Evolutionary conservation across 2,329 filamentous ascomycete genomes (phyloP), one percentile per base, ranked within the genome.

Genomic region (Chaetomiaceae sp.): DNA sequence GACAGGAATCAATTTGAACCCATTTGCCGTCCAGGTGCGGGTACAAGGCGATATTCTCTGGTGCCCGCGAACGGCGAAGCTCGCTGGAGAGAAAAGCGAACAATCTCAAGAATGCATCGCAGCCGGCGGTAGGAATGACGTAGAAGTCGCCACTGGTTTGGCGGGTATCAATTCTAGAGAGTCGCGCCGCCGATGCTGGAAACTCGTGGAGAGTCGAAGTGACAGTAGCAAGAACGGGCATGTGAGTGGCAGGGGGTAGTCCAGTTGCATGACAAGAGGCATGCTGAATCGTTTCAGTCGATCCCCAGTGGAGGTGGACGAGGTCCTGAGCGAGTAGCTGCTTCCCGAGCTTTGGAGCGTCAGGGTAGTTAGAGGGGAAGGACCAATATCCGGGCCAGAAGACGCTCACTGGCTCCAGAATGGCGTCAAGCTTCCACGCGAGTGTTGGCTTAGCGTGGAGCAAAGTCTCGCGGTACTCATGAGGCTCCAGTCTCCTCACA

Each of bases 401-500:
- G 20, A 48, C 51, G 11, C 21, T 23, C 44, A 54, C 32, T 3
- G 25, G 5, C 13, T 16, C 36, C 23, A 25, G 16, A 1, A 4
- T 14, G 16, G 40, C 11, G 11, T 44, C 33, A 2, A 51, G 3
- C 3, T 40, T 16, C 54, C 50, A 53, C 20, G 29, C 5, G 5
- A 32, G 23, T 8, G 32, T 11, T 6, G 47, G 20, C 13, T 14
- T 27, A 16, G 51, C 55, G n/a, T 46, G 48, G 21, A 57, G 55
- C 5, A 54, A n/a, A 4, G 62, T 51, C 42, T 70, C 67, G 9
- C 67, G 62, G 48, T 67, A 62, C 47, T 72, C 69, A 21, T 68
- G 61, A 2, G 41, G 14, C 21, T 69, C 66, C 2, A 69, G 38
- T n/a, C 61, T 56, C 13, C 63, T 60, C 44, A 32, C 29, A 11